Conservation (phyloP, 192 early-diverging fungal species). For the Geranomyces variabilis region DNA sequence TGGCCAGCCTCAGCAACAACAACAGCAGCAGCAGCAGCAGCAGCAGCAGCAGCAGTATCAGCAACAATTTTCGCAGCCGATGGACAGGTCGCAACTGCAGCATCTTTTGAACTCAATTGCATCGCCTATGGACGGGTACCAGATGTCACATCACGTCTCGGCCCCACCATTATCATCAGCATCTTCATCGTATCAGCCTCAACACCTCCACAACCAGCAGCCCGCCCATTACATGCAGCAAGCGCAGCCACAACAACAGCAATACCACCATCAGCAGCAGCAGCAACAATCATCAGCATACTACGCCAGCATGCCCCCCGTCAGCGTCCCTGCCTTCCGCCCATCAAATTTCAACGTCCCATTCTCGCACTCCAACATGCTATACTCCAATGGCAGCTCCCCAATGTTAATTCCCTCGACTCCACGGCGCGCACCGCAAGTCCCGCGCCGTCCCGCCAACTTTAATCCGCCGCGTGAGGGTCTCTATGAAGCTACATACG, state of each 20-base stretch:
- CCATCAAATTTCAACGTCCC: constrained; percentile 30
- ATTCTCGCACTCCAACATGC: not conserved
- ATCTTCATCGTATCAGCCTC: not conserved
- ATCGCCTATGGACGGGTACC: too few relatives aligned
- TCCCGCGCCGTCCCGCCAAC: constrained; percentile 4
- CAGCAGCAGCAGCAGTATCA: too few relatives aligned
- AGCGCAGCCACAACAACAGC: constrained; percentile 9
- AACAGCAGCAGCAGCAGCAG: too few relatives aligned
- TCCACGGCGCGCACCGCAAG: not conserved
- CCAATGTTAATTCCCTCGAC: not conserved
- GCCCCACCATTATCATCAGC: too few relatives aligned
- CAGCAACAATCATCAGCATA: constrained; percentile 4
- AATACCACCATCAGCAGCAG: not conserved
- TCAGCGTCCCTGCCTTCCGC: constrained; percentile 23
- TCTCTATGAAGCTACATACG: constrained; percentile 52
- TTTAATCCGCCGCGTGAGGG: constrained; percentile 22
- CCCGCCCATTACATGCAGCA: constrained; percentile 11
- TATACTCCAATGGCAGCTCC: too few relatives aligned
- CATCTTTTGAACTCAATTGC: too few relatives aligned
- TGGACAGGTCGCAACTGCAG: too few relatives aligned
- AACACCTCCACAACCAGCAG: not conserved
- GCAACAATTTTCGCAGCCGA: too few relatives aligned
- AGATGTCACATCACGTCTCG: too few relatives aligned
- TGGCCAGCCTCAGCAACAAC: too few relatives aligned
- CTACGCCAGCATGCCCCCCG: not conserved